Conservation (phyloP, 106 monocot species). For the Apostasia ramifera region DNA sequence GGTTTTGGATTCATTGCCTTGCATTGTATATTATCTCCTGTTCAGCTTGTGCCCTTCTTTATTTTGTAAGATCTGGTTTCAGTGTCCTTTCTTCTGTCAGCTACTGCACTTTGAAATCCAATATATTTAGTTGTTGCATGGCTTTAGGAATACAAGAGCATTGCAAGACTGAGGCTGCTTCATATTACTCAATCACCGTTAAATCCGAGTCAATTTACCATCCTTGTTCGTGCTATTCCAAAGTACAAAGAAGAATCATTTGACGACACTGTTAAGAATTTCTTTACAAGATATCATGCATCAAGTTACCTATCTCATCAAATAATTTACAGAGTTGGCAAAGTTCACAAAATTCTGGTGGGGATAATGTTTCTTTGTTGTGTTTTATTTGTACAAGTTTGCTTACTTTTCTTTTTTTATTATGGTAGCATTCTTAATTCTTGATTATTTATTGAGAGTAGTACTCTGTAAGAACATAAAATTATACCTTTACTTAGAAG, state of each 20-base stretch:
- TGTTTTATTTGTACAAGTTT: not conserved
- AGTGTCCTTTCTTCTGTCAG: not conserved
- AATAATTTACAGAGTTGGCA: slow-evolving; percentile 73
- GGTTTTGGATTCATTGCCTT: slow-evolving; percentile 78
- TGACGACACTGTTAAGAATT: slow-evolving; percentile 47
- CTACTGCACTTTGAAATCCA: not conserved
- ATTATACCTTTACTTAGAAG: too few species aligned
- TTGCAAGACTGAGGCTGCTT: slow-evolving; percentile 59
- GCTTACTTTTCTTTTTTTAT: not conserved
- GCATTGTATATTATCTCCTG: slow-evolving; percentile 52
- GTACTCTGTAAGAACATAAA: too few species aligned
- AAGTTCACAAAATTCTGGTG: slow-evolving; percentile 86
- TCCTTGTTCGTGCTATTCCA: slow-evolving; percentile 86
- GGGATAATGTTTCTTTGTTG: not conserved
- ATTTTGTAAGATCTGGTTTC: slow-evolving; percentile 41
- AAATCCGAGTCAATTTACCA: slow-evolving; percentile 83
- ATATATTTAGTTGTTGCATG: slow-evolving; percentile 10
- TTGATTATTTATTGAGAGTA: too few species aligned
- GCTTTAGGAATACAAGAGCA: slow-evolving; percentile 74
- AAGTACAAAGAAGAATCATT: slow-evolving; percentile 45
- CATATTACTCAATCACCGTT: slow-evolving; percentile 50
- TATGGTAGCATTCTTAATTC: too few species aligned
- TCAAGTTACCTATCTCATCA: slow-evolving; percentile 90
- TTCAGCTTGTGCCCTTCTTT: slow-evolving; percentile 54
- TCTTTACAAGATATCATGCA: slow-evolving; percentile 80